phyloP scores from a whole-genome alignment of 1,139 yeast genomes.

The Kazachstania sp. region DNA sequence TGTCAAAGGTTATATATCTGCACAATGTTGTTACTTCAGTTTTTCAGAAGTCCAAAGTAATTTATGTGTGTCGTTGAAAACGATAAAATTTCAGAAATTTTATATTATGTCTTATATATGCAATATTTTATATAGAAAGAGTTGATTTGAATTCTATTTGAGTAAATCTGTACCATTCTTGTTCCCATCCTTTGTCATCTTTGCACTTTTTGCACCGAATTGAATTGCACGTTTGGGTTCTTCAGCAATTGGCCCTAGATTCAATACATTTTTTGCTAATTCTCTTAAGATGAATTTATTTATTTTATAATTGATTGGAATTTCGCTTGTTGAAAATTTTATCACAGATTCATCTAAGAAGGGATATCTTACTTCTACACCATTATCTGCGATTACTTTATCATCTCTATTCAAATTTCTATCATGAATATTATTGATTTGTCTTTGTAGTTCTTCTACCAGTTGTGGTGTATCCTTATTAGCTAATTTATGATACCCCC shows the following conservation, averaged over 20 bases:
- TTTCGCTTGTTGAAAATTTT: slow-evolving; percentile 37
- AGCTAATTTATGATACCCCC: slow-evolving; percentile 60
- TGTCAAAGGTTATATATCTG: too few species aligned
- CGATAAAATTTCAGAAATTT: too few species aligned
- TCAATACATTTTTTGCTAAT: slow-evolving; percentile 43
- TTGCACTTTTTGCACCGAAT: slow-evolving; percentile 93
- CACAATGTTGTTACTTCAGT: not conserved
- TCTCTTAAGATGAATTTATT: slow-evolving; percentile 59
- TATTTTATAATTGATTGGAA: slow-evolving; percentile 48
- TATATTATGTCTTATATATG: too few species aligned
- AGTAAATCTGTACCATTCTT: slow-evolving; percentile 33
- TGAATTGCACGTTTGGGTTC: slow-evolving; percentile 95
- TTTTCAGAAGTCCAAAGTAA: too few species aligned
- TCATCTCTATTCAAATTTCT: slow-evolving; percentile 90
- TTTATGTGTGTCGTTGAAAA: too few species aligned
- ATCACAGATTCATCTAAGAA: slow-evolving; percentile 64
- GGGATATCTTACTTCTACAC: slow-evolving; percentile 86
- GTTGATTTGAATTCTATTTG: not conserved
- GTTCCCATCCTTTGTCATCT: slow-evolving; percentile 43
- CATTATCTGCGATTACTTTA: slow-evolving; percentile 76
- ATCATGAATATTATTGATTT: slow-evolving; percentile 62
- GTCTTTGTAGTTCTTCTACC: slow-evolving; percentile 51
- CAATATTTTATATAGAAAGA: too few species aligned
- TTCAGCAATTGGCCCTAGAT: slow-evolving; percentile 48
- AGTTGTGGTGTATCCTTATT: slow-evolving; percentile 33